Evolutionary conservation across 2,329 filamentous ascomycete species (phyloP), one percentile per base, ranked within the genome.

Genomic region (Ophiostoma sp.): DNA sequence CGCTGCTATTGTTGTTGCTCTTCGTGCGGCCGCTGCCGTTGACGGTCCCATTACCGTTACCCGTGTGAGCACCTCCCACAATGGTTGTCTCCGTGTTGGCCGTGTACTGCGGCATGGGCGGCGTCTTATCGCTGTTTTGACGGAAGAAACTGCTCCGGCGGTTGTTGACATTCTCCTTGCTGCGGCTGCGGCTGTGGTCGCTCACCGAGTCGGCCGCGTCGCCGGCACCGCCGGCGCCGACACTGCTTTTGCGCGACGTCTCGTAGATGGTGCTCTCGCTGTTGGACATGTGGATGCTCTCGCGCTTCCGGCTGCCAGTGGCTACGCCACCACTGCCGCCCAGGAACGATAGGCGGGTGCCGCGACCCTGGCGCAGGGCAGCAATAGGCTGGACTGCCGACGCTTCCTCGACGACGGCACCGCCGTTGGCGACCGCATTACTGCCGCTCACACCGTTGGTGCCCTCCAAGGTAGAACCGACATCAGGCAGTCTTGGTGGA

Each of bases 311-410:
- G 52, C 78, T 80, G 6, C 74, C 74, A 33, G 78, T 74, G 31
- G 78, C 70, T 57, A 75, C 74, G 42, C 78, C 75, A 25, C 79
- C 71, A 59, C 85, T 84, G 12, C 86, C 86, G 1, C 86, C 85
- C 2, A 90, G 81, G 79, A 90, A 89, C 78, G 87, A 90, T 15
- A 90, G 82, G 2, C 88, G 83, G 2, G 87, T 84, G 19, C 86
- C 87, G 22, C 86, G 86, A 8, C 84, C 80, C 63, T 83, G 84
- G n/a, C 84, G 84, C 50, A 87, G 78, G 2, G 85, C 83, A n/a
- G 66, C 66, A 69, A 89, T 84, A 0, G 86, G 86, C 70, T 85
- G 85, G 2, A 85, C 84, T 1, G 86, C 80, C 0, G 86, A 82
- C 1, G 85, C 84, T 74, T 89, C 87, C 63, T 88, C 87, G 7